These are phyloP conservation scores for Sporothrix curviconia DNA, from an alignment of 2,329 filamentous ascomycete species.

Conservation along the genomic window DNA sequence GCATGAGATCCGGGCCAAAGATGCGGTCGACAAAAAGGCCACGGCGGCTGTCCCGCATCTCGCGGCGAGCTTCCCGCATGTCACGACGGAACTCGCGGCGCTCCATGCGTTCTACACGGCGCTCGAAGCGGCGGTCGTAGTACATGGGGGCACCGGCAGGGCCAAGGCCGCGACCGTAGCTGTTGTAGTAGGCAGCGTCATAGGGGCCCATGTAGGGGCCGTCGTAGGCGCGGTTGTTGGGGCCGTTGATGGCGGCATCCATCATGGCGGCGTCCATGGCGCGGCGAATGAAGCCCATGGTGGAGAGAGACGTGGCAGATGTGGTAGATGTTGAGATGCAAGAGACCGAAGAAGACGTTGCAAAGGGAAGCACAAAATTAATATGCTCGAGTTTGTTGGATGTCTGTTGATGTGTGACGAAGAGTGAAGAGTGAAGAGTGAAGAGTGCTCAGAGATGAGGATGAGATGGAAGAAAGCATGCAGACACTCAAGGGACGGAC, in stretches of 20 bases:
- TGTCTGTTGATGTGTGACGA: background rate
- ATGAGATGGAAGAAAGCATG: background rate
- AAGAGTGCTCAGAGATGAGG: too few relatives aligned
- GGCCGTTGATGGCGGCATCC: background rate
- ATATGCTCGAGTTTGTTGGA: too few relatives aligned
- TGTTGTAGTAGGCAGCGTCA: background rate
- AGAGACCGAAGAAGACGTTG: background rate
- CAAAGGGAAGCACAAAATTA: background rate
- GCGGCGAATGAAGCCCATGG: background rate
- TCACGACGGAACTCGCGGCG: too few relatives aligned
- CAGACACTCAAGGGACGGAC: background rate
- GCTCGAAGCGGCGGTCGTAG: background rate
- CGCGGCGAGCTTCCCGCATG: too few relatives aligned
- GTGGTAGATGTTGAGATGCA: background rate
- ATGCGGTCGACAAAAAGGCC: background rate
- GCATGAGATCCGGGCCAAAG: background rate
- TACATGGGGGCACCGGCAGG: background rate
- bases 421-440: too few relatives aligned
- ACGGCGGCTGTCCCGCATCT: slow-evolving; percentile 6
- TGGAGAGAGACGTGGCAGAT: background rate
- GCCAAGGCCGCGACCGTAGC: background rate
- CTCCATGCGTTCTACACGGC: background rate
- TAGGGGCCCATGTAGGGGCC: background rate
- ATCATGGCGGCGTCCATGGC: background rate
- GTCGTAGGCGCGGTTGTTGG: background rate